These are phyloP conservation scores for Sequoiadendron giganteum DNA, from an alignment of 75 land plant species.

Conservation along the genomic window DNA sequence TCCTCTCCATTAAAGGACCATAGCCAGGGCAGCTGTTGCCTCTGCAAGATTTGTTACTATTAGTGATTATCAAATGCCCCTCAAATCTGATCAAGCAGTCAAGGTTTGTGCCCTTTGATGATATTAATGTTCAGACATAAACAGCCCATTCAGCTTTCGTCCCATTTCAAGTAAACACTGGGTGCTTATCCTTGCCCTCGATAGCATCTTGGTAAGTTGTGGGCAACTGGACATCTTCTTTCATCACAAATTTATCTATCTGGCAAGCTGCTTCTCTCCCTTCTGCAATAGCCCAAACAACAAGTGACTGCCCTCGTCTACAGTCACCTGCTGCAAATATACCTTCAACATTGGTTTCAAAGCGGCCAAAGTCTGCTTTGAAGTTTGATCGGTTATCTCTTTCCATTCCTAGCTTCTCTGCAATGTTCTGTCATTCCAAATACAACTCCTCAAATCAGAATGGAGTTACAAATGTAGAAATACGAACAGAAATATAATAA, in stretches of 20 bases:
- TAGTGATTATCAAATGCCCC: background rate
- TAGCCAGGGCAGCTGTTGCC: background rate
- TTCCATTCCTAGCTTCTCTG: constrained; percentile 81
- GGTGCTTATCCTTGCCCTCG: constrained; percentile 4
- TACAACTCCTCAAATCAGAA: background rate
- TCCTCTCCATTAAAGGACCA: background rate
- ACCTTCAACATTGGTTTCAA: constrained; percentile 79
- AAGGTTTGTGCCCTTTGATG: background rate
- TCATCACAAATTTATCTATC: constrained; percentile 79
- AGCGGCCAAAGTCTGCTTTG: constrained; percentile 87
- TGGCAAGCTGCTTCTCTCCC: constrained; percentile 88
- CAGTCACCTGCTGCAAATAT: constrained; percentile 98
- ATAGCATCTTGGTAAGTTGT: background rate
- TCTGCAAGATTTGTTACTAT: background rate
- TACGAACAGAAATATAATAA: background rate
- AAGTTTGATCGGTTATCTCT: constrained; percentile 80
- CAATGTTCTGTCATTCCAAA: constrained; percentile 53
- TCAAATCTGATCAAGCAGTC: background rate
- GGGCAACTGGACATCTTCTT: constrained; percentile 14
- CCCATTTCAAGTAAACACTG: constrained; percentile 1
- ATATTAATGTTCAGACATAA: background rate
- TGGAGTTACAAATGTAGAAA: background rate
- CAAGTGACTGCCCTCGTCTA: constrained; percentile 92
- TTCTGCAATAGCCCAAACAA: constrained; percentile 97
- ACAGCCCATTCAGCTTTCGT: background rate